Evolutionary conservation across 78 protist genomes (phyloP).

Genomic region (Emiliania huxleyi): DNA sequence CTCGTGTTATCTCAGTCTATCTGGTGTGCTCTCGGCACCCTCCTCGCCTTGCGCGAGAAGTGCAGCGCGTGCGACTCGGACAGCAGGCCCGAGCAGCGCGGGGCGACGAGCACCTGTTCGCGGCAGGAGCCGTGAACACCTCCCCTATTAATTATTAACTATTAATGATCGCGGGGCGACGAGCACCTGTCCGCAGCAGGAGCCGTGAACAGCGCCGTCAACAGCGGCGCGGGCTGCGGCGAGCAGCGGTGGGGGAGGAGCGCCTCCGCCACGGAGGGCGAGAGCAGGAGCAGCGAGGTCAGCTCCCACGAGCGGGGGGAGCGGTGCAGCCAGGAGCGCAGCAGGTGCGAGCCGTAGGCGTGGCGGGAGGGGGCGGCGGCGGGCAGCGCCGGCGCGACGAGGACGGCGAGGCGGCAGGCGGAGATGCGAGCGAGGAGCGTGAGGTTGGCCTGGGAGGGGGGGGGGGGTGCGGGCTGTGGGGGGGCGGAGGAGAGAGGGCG

Average conservation of each 20-base stretch:
- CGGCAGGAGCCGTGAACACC: too few species aligned
- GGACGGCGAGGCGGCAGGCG: neutral
- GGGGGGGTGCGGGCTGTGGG: too few species aligned
- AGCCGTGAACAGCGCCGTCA: too few species aligned
- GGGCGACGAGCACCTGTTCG: neutral
- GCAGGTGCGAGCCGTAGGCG: neutral
- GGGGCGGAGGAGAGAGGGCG: too few species aligned
- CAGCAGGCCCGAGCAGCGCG: neutral
- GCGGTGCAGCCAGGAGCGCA: neutral
- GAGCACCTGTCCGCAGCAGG: too few species aligned
- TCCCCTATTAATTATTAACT: too few species aligned
- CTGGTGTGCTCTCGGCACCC: too few species aligned
- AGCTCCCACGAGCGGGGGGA: neutral
- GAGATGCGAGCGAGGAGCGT: neutral
- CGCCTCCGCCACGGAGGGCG: neutral
- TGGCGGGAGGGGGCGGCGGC: neutral
- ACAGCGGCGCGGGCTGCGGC: too few species aligned
- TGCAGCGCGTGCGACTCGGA: neutral
- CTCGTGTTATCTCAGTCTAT: too few species aligned
- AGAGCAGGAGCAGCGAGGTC: neutral
- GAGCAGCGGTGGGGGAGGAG: neutral
- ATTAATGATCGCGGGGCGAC: too few species aligned
- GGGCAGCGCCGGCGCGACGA: neutral
- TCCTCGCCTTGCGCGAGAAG: too few species aligned
- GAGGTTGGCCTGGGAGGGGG: neutral